Base-by-base conservation (phyloP, 805 yeast species). In the Saccharomycopsis sp. region DNA sequence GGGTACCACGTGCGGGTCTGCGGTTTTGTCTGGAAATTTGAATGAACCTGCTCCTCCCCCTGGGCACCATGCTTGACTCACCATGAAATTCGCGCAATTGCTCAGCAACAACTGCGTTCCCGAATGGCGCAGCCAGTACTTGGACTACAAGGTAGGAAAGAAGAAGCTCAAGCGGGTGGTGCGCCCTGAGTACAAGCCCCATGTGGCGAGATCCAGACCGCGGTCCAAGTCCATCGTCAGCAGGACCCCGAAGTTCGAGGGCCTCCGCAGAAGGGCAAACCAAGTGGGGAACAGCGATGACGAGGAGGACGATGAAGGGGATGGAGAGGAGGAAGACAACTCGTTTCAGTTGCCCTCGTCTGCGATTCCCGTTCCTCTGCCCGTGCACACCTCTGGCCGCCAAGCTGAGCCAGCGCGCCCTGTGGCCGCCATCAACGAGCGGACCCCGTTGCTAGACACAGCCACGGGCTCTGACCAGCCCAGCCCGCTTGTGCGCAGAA, bases 161-260 rank as follows among this genome's bases (percentile, higher is more conserved):
- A 69, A 71, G 54, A 54, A 66, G 30, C 69, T 76, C 41, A 68
- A 69, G 45, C n/a, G n/a, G n/a, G n/a, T n/a, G n/a, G n/a, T n/a
- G n/a, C n/a, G n/a, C n/a, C n/a, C n/a, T n/a, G n/a, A n/a, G n/a
- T n/a, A n/a, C n/a, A n/a, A n/a, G n/a, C n/a, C n/a, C n/a, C n/a
- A n/a, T n/a, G n/a, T 25, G 29, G 29, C n/a, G 2, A 9, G 15
- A 9, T 30, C 10, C 34, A 30, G n/a, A 30, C 15, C 34, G 9
- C 10, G 10, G 10, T 30, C 19, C 10, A 30, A 16, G n/a, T n/a
- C 34, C 10, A n/a, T 30, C 2, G 9, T 30, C 29, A 25, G 12
- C 29, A 25, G n/a, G n/a, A 9, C 9, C n/a, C n/a, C 29, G 9
- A 25, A 25, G 9, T 25, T n/a, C 29, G n/a, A 25, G n/a, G 29